Conservation (phyloP, 495 filamentous ascomycete genomes). For the Saxophila tyrrhenica region DNA sequence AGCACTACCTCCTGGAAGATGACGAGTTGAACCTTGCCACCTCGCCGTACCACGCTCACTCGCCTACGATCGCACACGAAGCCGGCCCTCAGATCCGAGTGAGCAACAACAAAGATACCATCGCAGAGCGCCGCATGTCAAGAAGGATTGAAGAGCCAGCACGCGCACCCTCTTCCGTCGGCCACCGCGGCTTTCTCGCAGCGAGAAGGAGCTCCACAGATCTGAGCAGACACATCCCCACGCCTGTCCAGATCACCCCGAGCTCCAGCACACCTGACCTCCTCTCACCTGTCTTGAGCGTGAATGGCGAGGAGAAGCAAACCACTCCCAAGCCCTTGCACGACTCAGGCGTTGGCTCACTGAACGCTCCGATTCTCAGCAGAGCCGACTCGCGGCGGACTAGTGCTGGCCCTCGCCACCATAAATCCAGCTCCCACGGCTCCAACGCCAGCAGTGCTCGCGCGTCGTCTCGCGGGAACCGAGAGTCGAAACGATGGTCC, state of each 20-base stretch:
- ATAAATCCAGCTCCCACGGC: slow-evolving; percentile 13
- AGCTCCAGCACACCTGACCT: not conserved
- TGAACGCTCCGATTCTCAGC: slow-evolving; percentile 1
- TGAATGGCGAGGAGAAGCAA: slow-evolving; percentile 1
- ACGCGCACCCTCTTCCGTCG: slow-evolving; percentile 5
- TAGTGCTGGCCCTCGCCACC: not conserved
- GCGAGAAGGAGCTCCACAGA: slow-evolving; percentile 8
- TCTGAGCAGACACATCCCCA: not conserved
- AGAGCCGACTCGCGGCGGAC: slow-evolving; percentile 8
- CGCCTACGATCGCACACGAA: too few relatives aligned
- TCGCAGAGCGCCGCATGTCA: not conserved
- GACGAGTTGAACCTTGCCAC: not conserved
- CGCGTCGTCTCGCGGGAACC: not conserved
- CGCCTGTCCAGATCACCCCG: not conserved
- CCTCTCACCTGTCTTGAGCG: slow-evolving; percentile 13
- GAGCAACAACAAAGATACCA: not conserved
- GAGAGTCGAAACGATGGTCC: slow-evolving; percentile 38
- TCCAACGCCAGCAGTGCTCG: slow-evolving; percentile 1
- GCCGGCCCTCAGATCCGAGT: not conserved
- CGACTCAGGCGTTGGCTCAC: not conserved
- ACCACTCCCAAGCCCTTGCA: not conserved
- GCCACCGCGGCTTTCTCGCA: slow-evolving; percentile 18
- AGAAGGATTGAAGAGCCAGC: not conserved
- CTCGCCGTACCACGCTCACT: not conserved
- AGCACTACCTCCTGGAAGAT: not conserved